Conservation (phyloP, 345 rosid species). For the Trapa incisa region DNA sequence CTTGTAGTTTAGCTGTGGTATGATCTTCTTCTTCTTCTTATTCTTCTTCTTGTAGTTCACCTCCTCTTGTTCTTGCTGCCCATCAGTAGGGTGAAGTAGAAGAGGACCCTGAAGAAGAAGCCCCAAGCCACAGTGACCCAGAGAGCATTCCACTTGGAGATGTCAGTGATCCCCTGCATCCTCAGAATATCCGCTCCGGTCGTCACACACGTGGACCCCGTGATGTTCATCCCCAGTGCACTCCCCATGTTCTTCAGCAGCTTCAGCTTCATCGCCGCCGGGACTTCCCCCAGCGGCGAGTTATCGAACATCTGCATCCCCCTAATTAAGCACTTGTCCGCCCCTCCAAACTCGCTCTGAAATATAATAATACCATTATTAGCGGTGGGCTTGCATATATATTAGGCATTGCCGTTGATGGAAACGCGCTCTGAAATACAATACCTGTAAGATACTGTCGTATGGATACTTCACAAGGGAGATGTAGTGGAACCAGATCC, state of each 20-base stretch:
- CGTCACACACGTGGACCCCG: slow-evolving; percentile 65
- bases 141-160: slow-evolving; percentile 70
- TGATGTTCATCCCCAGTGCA: slow-evolving; percentile 33
- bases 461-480: slow-evolving; percentile 81
- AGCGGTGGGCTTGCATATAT: too few relatives aligned
- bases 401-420: too few relatives aligned
- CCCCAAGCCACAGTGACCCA: slow-evolving; percentile 98
- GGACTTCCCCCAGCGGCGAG: slow-evolving; percentile 42
- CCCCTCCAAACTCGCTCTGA: slow-evolving; percentile 52
- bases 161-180: slow-evolving; percentile 63
- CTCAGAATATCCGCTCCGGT: slow-evolving; percentile 34
- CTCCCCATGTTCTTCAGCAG: slow-evolving; percentile 48
- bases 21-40: too few relatives aligned
- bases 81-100: slow-evolving; percentile 53
- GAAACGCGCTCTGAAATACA: slow-evolving; percentile 35
- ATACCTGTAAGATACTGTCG: slow-evolving; percentile 28
- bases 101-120: slow-evolving; percentile 70
- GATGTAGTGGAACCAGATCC: slow-evolving; percentile 90
- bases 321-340: slow-evolving; percentile 49
- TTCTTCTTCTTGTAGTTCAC: not conserved
- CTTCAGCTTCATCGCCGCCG: slow-evolving; percentile 32
- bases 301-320: slow-evolving; percentile 83
- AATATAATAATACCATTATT: too few relatives aligned
- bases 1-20: too few relatives aligned
- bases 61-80: slow-evolving; percentile 94